Evolutionary conservation across 202 grass and related monocot species (phyloP).

Genomic region (Schoenoplectus triqueter): DNA sequence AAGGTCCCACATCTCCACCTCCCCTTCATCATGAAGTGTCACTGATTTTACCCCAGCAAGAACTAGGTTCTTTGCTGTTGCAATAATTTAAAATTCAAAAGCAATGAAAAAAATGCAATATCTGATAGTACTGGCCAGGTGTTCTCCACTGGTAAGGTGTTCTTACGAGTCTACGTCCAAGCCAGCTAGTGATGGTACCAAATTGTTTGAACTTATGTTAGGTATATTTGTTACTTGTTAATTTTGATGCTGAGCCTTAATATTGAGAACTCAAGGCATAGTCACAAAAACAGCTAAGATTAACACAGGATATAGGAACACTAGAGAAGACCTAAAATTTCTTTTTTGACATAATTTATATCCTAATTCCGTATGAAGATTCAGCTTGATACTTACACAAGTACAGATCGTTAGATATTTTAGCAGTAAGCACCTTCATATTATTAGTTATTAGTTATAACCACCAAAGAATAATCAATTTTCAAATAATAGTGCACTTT

Average conservation of each 20-base stretch:
- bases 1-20: conserved; percentile 86
- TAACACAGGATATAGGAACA: background rate
- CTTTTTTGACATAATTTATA: background rate
- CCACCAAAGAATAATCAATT: background rate
- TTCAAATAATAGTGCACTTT: background rate
- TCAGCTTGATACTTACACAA: background rate
- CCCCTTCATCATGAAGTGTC: conserved; percentile 75
- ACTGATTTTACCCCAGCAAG: conserved; percentile 91
- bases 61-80: conserved; percentile 90
- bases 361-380: background rate
- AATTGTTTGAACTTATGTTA: background rate
- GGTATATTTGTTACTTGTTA: background rate
- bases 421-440: background rate
- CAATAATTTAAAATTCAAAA: conserved; percentile 19
- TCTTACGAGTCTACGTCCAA: background rate
- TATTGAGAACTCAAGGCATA: background rate
- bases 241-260: background rate
- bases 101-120: background rate
- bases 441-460: background rate
- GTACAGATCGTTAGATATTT: background rate
- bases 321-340: background rate
- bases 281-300: background rate
- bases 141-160: background rate
- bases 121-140: background rate
- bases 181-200: background rate